Evolutionary conservation across 805 yeast genomes (phyloP).

Genomic region (Spathaspora girioi): DNA sequence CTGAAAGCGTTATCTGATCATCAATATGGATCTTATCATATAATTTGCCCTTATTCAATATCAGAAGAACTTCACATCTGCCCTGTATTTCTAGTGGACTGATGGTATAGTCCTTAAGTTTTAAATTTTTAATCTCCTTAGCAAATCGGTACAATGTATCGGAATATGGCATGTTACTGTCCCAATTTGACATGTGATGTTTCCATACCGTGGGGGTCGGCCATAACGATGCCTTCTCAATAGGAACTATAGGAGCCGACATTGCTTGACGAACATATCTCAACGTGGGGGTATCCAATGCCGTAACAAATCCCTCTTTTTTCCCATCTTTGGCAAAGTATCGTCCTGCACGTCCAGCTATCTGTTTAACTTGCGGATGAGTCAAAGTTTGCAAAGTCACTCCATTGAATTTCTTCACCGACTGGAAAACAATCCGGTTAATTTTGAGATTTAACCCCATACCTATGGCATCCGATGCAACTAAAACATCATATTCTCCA

Average conservation of each 20-base stretch:
- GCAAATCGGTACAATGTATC: constrained; percentile 49
- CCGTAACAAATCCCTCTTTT: constrained; percentile 50
- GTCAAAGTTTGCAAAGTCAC: constrained; percentile 42
- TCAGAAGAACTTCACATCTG: constrained; percentile 31
- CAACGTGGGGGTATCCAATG: constrained; percentile 45
- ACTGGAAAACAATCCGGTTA: constrained; percentile 71
- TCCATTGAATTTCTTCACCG: constrained; percentile 71
- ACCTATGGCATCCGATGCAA: constrained; percentile 96
- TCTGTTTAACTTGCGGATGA: constrained; percentile 76
- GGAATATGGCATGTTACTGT: constrained; percentile 44
- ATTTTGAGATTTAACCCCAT: constrained; percentile 93
- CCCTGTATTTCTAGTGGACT: constrained; percentile 35
- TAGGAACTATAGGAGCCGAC: constrained; percentile 45
- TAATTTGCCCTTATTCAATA: constrained; percentile 37
- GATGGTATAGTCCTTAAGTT: constrained; percentile 26
- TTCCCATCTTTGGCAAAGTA: constrained; percentile 39
- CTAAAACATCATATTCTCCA: constrained; percentile 77
- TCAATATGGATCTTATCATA: constrained; percentile 36
- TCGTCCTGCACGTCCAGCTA: constrained; percentile 96
- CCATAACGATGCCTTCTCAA: constrained; percentile 68
- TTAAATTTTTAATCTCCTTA: constrained; percentile 24
- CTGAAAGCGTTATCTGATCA: constrained; percentile 55
- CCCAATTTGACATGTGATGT: constrained; percentile 58
- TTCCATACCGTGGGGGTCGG: constrained; percentile 75
- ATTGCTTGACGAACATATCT: constrained; percentile 44